phyloP scores from a whole-genome alignment of 805 yeast genomes.

The Candida wancherniae region DNA sequence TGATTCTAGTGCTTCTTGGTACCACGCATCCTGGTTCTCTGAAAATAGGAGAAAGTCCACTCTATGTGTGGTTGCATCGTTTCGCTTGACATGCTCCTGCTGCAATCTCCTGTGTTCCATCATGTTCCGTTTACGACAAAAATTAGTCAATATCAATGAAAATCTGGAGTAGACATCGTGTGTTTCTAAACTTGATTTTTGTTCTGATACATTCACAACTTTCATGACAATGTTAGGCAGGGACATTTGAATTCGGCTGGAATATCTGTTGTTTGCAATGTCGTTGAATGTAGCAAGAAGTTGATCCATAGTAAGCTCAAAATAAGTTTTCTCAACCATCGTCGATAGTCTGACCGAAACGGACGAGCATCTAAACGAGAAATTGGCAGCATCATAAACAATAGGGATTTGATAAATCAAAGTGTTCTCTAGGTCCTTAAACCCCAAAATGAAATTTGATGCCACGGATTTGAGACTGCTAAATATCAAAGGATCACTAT shows the following conservation, averaged over 20 bases:
- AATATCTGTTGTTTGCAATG: constrained; percentile 61
- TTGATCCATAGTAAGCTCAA: constrained; percentile 17
- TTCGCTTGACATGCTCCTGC: constrained; percentile 56
- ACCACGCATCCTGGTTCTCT: constrained; percentile 42
- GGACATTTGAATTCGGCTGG: constrained; percentile 46
- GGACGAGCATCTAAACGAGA: constrained; percentile 51
- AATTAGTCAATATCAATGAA: constrained; percentile 59
- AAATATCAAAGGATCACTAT: constrained; percentile 45
- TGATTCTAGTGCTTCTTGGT: constrained; percentile 46
- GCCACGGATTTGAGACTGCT: constrained; percentile 40
- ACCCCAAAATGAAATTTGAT: constrained; percentile 55
- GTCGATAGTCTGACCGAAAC: constrained; percentile 40
- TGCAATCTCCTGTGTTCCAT: constrained; percentile 48
- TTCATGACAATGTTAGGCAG: constrained; percentile 44
- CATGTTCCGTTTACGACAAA: constrained; percentile 49
- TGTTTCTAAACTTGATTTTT: no score
- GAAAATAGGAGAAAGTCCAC: constrained; percentile 63
- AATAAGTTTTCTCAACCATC: constrained; percentile 14
- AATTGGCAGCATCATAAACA: constrained; percentile 64
- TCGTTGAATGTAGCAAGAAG: constrained; percentile 54
- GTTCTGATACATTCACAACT: constrained; percentile 18
- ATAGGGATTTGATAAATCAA: constrained; percentile 51
- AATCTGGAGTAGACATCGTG: no score
- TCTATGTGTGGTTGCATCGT: constrained; percentile 84
- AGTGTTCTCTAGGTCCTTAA: constrained; percentile 71